phyloP scores from a whole-genome alignment of 768 basidiomycete genomes.

The Termitomyces sp. region DNA sequence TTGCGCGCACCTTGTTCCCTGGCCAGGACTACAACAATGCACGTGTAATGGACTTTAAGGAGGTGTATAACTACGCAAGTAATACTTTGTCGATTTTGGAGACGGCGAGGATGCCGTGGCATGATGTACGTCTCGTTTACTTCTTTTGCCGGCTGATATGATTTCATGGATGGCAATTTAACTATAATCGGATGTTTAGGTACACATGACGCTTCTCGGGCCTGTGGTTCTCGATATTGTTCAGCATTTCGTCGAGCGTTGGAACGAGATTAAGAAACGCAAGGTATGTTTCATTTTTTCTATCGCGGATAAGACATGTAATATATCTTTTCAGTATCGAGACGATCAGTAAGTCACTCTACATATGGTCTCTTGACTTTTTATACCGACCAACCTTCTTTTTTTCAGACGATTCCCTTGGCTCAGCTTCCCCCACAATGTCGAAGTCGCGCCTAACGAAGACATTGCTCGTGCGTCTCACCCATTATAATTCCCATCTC shows the following conservation, averaged over 20 bases:
- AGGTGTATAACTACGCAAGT: slow-evolving; percentile 72
- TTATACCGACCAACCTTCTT: slow-evolving; percentile 23
- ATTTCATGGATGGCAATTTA: not conserved
- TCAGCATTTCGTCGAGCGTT: slow-evolving; percentile 90
- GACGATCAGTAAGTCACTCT: slow-evolving; percentile 38
- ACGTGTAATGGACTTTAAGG: slow-evolving; percentile 76
- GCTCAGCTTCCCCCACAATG: slow-evolving; percentile 78
- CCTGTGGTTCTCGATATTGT: slow-evolving; percentile 81
- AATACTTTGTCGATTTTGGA: slow-evolving; percentile 66
- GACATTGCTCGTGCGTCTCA: slow-evolving; percentile 43
- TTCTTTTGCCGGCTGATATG: not conserved
- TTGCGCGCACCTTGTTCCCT: slow-evolving; percentile 78
- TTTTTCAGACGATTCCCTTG: slow-evolving; percentile 20
- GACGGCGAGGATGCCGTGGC: slow-evolving; percentile 87
- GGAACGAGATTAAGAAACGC: slow-evolving; percentile 86
- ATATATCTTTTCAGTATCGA: slow-evolving; percentile 26
- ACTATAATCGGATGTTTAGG: slow-evolving; percentile 30
- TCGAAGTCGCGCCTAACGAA: slow-evolving; percentile 57
- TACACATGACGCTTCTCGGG: slow-evolving; percentile 81
- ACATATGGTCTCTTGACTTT: slow-evolving; percentile 24
- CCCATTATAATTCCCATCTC: not conserved
- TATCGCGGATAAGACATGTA: not conserved
- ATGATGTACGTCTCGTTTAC: slow-evolving; percentile 58
- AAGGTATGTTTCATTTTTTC: slow-evolving; percentile 37
- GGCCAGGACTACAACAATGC: slow-evolving; percentile 95